A percentile compares a stretch with the other conserved stretches of the same genome.
Evolutionary conservation across 768 basidiomycete genomes (phyloP).

Genomic region (Psilocybe subaeruginosa): DNA sequence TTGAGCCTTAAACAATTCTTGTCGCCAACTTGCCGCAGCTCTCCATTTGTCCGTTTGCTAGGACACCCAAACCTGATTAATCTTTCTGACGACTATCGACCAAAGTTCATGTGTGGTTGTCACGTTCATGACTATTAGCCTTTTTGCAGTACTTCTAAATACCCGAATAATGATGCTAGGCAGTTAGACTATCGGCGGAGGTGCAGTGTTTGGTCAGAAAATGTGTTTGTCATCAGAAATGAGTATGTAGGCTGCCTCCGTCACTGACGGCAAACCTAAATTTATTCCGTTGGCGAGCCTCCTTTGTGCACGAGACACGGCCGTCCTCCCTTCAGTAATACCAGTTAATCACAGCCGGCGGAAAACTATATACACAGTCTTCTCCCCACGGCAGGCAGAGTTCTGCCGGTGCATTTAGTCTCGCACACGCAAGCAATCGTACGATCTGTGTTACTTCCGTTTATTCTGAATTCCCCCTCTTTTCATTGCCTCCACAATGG

Average conservation of each 20-base stretch:
- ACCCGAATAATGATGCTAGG: too few species aligned
- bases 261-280: neutral
- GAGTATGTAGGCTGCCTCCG: neutral
- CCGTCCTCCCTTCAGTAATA: conserved; percentile 4
- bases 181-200: too few species aligned
- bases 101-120: too few species aligned
- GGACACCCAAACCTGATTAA: too few species aligned
- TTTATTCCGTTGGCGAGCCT: neutral
- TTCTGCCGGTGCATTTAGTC: neutral
- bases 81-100: too few species aligned
- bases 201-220: too few species aligned
- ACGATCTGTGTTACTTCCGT: neutral
- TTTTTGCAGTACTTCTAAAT: neutral
- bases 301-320: neutral
- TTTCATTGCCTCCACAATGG: conserved; percentile 10
- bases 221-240: neutral
- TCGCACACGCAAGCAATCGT: neutral
- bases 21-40: too few species aligned
- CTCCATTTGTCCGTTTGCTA: too few species aligned
- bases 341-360: neutral
- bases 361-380: conserved; percentile 6
- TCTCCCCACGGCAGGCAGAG: conserved; percentile 8
- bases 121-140: too few species aligned
- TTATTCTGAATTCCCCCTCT: neutral
- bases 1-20: too few species aligned